Evolutionary conservation across 306 rosid species (phyloP).

Genomic region (Vigna hirtella): DNA sequence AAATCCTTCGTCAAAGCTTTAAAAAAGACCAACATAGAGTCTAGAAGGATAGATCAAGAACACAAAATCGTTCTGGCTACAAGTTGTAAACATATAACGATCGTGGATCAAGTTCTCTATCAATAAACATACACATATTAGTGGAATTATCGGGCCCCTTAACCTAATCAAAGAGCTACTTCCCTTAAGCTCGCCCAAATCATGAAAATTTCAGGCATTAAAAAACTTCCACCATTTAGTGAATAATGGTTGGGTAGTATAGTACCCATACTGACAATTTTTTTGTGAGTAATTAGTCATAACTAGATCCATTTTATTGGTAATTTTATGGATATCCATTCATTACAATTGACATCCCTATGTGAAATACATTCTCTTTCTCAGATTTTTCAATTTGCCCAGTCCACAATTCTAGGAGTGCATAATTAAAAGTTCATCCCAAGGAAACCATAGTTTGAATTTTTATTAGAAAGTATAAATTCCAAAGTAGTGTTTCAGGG

Average conservation of each 20-base stretch:
- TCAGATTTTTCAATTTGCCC: not conserved
- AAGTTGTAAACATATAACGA: not conserved
- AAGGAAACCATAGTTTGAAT: not conserved
- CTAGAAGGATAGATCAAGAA: not conserved
- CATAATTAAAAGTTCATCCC: not conserved
- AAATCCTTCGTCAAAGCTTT: not conserved
- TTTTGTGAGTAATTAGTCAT: too few species aligned
- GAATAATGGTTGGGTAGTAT: too few species aligned
- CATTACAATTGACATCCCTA: not conserved
- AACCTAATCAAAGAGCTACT: not conserved
- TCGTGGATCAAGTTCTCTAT: slow-evolving; percentile 12
- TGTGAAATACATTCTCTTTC: not conserved
- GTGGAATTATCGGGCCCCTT: not conserved
- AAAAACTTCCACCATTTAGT: too few species aligned
- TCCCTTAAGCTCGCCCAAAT: not conserved
- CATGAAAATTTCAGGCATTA: not conserved
- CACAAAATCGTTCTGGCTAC: not conserved
- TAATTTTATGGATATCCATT: too few species aligned
- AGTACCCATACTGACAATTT: too few species aligned
- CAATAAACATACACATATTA: not conserved
- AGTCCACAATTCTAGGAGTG: not conserved
- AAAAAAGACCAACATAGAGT: not conserved
- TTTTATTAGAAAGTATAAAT: not conserved
- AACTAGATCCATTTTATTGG: too few species aligned
- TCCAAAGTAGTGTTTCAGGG: not conserved